Conservation (phyloP, 1,284 basidiomycete species). For the Austroboletus olivaceoglutinosus region DNA sequence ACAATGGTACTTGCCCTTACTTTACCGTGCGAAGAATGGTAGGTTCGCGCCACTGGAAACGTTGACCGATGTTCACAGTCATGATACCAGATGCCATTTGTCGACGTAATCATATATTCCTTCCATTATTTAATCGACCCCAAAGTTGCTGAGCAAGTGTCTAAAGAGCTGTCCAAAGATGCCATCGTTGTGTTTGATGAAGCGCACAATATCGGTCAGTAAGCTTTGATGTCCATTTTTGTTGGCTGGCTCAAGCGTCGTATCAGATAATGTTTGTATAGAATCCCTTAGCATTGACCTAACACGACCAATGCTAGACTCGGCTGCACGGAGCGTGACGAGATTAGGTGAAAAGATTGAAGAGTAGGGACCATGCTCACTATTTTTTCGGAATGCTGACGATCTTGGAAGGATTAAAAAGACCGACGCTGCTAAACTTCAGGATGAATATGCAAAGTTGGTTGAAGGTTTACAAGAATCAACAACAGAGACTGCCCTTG, state of each 20-base stretch:
- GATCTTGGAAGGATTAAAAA: conserved; percentile 76
- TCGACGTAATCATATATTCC: conserved; percentile 96
- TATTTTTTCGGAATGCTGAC: conserved; percentile 6
- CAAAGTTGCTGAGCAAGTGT: conserved; percentile 98
- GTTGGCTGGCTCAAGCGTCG: conserved; percentile 1
- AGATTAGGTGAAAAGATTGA: conserved; percentile 92
- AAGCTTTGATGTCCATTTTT: not conserved
- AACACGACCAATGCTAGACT: conserved; percentile 98
- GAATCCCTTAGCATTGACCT: conserved; percentile 98
- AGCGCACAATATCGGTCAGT: conserved; percentile 95
- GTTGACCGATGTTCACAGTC: conserved; percentile 6
- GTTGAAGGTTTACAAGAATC: conserved; percentile 92
- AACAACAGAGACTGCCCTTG: conserved; percentile 58
- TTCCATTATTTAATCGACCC: conserved; percentile 99
- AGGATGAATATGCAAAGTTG: conserved; percentile 96
- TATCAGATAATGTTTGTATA: conserved; percentile 94
- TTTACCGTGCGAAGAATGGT: conserved; percentile 97
- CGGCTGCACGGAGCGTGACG: conserved; percentile 85
- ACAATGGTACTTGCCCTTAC: conserved; percentile 91
- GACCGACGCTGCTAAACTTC: conserved; percentile 90
- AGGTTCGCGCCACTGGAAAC: conserved; percentile 19
- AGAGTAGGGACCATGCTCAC: conserved; percentile 57
- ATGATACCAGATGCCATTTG: conserved; percentile 82
- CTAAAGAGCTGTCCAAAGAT: conserved; percentile 96
- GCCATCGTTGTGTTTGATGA: conserved; percentile 99